A percentile compares a stretch with the other conserved stretches of the same genome.
Conservation (phyloP, 108 stramenopile genomes). For the Skeletonema marinoi region DNA sequence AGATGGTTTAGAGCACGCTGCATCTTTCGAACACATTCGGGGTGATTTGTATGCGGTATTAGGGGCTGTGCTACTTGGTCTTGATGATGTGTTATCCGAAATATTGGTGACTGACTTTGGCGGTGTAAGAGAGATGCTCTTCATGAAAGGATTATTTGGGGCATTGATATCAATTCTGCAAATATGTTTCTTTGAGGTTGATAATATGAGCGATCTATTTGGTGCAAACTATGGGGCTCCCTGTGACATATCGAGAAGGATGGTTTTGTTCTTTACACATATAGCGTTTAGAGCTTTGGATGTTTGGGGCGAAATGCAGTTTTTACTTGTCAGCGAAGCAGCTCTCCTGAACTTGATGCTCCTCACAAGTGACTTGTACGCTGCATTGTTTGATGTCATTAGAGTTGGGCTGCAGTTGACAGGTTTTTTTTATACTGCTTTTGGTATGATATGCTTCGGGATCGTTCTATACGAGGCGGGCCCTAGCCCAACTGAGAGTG, state of each 20-base stretch:
- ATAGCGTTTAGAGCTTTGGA: constrained; percentile 19
- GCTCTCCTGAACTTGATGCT: constrained; percentile 80
- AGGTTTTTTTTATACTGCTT: constrained; percentile 80
- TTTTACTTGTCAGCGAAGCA: constrained; percentile 52
- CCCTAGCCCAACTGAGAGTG: constrained; percentile 57
- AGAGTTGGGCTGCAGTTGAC: constrained; percentile 61
- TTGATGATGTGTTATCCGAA: constrained; percentile 88
- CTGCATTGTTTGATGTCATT: constrained; percentile 83
- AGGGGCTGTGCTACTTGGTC: constrained; percentile 87
- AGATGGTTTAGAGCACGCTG: constrained; percentile 3
- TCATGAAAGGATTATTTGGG: constrained; percentile 87
- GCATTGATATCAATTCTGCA: constrained; percentile 72
- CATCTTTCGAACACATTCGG: constrained; percentile 58
- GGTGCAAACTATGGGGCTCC: constrained; percentile 1
- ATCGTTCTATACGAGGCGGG: constrained; percentile 92
- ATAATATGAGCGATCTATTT: constrained; percentile 42
- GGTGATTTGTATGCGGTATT: constrained; percentile 91
- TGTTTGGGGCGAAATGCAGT: constrained; percentile 42
- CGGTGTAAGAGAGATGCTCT: constrained; percentile 79
- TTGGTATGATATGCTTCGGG: constrained; percentile 80
- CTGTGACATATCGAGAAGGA: constrained; percentile 25
- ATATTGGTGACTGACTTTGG: constrained; percentile 57
- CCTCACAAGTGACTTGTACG: constrained; percentile 94
- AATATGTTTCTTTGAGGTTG: constrained; percentile 64
- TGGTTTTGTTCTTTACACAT: constrained; percentile 28